Conservation (phyloP, 179 eudicot species). For the Amaranthus tricolor region DNA sequence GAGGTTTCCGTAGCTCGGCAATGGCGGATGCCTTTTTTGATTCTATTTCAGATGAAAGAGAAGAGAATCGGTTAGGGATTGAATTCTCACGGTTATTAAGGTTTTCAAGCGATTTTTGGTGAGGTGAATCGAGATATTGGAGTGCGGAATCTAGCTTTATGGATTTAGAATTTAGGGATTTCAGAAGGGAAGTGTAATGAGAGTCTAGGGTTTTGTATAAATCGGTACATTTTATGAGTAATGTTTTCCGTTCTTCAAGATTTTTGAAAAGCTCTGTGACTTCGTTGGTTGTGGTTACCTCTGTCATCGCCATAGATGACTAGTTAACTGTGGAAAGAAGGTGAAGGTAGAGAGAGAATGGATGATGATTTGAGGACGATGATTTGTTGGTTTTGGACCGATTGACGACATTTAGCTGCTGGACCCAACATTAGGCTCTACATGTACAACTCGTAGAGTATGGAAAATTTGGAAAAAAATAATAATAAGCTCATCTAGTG, state of each 20-base stretch:
- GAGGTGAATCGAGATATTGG: slow-evolving; percentile 31
- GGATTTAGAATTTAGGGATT: slow-evolving; percentile 26
- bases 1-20: slow-evolving; percentile 26
- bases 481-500: too few species aligned
- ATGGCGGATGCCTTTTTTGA: slow-evolving; percentile 29
- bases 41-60: slow-evolving; percentile 28
- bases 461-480: too few species aligned
- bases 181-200: slow-evolving; percentile 36
- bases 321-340: not conserved
- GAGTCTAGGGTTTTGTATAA: slow-evolving; percentile 48
- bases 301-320: slow-evolving; percentile 29
- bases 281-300: slow-evolving; percentile 16
- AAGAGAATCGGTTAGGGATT: slow-evolving; percentile 27
- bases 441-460: too few species aligned
- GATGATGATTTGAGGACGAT: not conserved
- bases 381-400: not conserved
- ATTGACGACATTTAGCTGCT: not conserved
- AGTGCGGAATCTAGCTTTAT: slow-evolving; percentile 38
- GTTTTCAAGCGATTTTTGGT: slow-evolving; percentile 22
- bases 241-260: slow-evolving; percentile 39
- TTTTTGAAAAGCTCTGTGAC: slow-evolving; percentile 34
- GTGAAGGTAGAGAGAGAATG: not conserved
- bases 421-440: not conserved
- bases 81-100: slow-evolving; percentile 37
- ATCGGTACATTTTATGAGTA: slow-evolving; percentile 34